Evolutionary conservation across 129 eudicot species (phyloP).

Genomic region (carrot (Daucus carota)): DH1_v3.0 NC_030384.2:47381001-47381500

Average conservation of each 20-base stretch:
- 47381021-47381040: slow-evolving; percentile 38
- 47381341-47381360: slow-evolving; percentile 37
- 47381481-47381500: slow-evolving; percentile 41
- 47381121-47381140: slow-evolving; percentile 13
- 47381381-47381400: slow-evolving; percentile 32
- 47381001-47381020: slow-evolving; percentile 43
- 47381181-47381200: slow-evolving; percentile 32
- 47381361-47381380: slow-evolving; percentile 56
- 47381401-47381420: slow-evolving; percentile 22
- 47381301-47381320: slow-evolving; percentile 46
- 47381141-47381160: slow-evolving; percentile 19
- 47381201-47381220: slow-evolving; percentile 43
- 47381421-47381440: slow-evolving; percentile 35
- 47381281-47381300: slow-evolving; percentile 24
- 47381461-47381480: slow-evolving; percentile 31
- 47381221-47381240: slow-evolving; percentile 45
- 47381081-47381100: slow-evolving; percentile 30
- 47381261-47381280: slow-evolving; percentile 33
- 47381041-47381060: slow-evolving; percentile 30
- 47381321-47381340: slow-evolving; percentile 87
- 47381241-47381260: slow-evolving; percentile 35
- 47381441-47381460: slow-evolving; percentile 32
- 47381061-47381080: slow-evolving; percentile 31
- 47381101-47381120: slow-evolving; percentile 24
- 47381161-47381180: slow-evolving; percentile 43